Conservation (phyloP, 331 rosid species). For the Rhamnella rubrinervis region DNA sequence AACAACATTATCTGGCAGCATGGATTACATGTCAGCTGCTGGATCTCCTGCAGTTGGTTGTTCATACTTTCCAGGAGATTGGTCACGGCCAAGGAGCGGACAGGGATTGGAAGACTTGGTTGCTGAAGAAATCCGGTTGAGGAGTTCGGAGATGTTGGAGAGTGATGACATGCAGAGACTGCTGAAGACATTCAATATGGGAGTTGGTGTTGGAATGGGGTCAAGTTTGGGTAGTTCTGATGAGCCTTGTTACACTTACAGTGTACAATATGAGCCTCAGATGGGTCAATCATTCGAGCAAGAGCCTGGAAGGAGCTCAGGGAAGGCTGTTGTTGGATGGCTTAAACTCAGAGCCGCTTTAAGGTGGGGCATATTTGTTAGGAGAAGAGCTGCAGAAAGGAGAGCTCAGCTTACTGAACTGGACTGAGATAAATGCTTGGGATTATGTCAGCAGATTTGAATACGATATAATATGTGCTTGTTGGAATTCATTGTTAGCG, state of each 20-base stretch:
- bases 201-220: slow-evolving; percentile 38
- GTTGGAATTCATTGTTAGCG: not conserved
- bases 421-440: slow-evolving; percentile 45
- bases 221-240: slow-evolving; percentile 39
- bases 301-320: slow-evolving; percentile 55
- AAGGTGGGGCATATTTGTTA: slow-evolving; percentile 85
- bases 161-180: slow-evolving; percentile 76
- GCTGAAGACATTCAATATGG: slow-evolving; percentile 57
- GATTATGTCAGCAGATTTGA: not conserved
- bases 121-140: slow-evolving; percentile 64
- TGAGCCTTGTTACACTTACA: slow-evolving; percentile 50
- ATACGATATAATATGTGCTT: not conserved
- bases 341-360: slow-evolving; percentile 90
- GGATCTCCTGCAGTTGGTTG: slow-evolving; percentile 39
- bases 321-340: slow-evolving; percentile 89
- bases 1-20: slow-evolving; percentile 36
- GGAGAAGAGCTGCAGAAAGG: slow-evolving; percentile 80
- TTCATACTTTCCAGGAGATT: slow-evolving; percentile 49
- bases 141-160: slow-evolving; percentile 78
- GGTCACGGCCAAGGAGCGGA: slow-evolving; percentile 58
- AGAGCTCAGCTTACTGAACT: slow-evolving; percentile 84
- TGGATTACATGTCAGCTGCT: slow-evolving; percentile 39
- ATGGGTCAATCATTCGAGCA: slow-evolving; percentile 38
- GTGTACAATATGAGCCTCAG: slow-evolving; percentile 60
- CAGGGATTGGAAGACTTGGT: slow-evolving; percentile 66